Base-by-base conservation (phyloP, 176 grass and related monocot genomes). In the Calamus simplicifolius region DNA sequence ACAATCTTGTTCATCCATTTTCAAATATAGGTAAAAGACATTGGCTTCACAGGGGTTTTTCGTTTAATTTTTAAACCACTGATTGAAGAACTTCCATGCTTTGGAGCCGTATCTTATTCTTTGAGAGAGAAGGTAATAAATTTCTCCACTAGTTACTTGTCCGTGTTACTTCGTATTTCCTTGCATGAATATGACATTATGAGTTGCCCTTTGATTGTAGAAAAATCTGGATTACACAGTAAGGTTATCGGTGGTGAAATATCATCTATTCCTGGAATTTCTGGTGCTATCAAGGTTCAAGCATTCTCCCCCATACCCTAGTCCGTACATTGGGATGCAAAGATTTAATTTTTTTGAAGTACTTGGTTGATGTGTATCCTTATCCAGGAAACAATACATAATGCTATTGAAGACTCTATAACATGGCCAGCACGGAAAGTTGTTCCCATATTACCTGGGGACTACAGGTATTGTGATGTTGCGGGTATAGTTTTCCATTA, bases 221-320 rank as follows among this genome's bases (percentile, higher is more conserved):
- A 97, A 75, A 83, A 88, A 97, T 56, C 81, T 97, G 19, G 87
- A 91, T 52, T 97, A 91, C 72, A 91, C 75, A 30, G 87, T 97
- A 55, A 90, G 62, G 74, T 97, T 58, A 49, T 91, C 74, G 87
- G 87, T 51, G 92, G 92, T 3, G 92, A 97, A 59, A 80, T 97
- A 80, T 91, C 92, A 57, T 77, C 87, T 72, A 87, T 97, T 97
- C 87, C 92, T 82, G 92, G 92, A 72, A 86, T 97, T 75, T 97
- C 92, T 72, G 87, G 91, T 91, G 92, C 92, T 66, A 97, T 97
- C 69, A 84, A 97, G 87, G 92, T 97, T 72, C 10, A 43, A 28
- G 0, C 19, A 17, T 49, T 53, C 62, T 63, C 54, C 61, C 56
- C 16, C 49, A 27, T 60, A 72, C 5, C 56, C 21, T 18, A 25